A percentile compares a stretch with the other conserved stretches of the same genome.
phyloP scores from a whole-genome alignment of 2,329 filamentous ascomycete species.

The Karstenula rhodostoma region DNA sequence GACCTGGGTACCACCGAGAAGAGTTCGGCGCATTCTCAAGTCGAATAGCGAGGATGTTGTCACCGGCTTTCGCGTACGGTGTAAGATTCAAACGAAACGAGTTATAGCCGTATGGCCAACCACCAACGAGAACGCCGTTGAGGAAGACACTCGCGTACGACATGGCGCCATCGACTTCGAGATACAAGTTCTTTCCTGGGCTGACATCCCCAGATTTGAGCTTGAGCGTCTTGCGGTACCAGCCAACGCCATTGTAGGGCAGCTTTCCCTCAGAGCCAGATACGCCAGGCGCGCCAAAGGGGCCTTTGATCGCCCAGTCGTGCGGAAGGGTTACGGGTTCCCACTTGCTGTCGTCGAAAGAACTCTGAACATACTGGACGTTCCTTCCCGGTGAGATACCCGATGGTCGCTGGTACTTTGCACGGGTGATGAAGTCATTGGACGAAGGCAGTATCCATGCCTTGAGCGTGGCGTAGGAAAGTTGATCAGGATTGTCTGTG shows the following conservation, averaged over 20 bases:
- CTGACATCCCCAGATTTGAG: constrained; percentile 37
- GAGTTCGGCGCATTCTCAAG: constrained; percentile 59
- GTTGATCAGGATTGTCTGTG: constrained; percentile 47
- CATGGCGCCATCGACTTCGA: constrained; percentile 63
- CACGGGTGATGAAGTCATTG: constrained; percentile 51
- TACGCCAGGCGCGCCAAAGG: constrained; percentile 51
- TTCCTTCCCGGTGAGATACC: constrained; percentile 38
- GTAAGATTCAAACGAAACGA: constrained; percentile 63
- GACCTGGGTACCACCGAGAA: constrained; percentile 63
- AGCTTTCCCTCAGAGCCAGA: constrained; percentile 55
- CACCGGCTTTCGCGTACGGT: constrained; percentile 47
- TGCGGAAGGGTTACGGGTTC: constrained; percentile 55
- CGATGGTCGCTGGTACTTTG: constrained; percentile 43
- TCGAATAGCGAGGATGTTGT: constrained; percentile 60
- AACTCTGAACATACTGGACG: constrained; percentile 42
- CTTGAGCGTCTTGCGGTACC: constrained; percentile 58
- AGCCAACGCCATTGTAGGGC: constrained; percentile 62
- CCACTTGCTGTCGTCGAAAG: constrained; percentile 55
- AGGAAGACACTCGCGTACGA: constrained; percentile 62
- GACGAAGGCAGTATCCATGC: constrained; percentile 54
- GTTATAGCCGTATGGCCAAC: constrained; percentile 62
- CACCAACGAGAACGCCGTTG: constrained; percentile 60
- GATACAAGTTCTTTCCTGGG: constrained; percentile 51
- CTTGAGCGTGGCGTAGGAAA: constrained; percentile 51
- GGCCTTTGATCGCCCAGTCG: constrained; percentile 60